Base-by-base conservation (phyloP, 2,329 filamentous ascomycete genomes). In the Ceratocystis albifundus region DNA sequence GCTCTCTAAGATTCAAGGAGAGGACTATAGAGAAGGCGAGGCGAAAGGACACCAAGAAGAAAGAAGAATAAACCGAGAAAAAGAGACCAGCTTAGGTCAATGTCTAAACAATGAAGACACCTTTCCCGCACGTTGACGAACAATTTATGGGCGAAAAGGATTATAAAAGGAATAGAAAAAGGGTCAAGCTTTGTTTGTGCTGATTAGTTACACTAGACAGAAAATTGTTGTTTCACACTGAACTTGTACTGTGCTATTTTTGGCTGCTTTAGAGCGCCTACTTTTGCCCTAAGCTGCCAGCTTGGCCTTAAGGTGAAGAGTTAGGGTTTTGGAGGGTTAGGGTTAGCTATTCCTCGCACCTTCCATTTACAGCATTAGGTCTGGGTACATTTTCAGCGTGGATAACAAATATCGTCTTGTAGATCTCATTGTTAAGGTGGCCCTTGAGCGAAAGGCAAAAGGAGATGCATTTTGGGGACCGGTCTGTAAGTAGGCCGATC, bases 71-170 rank as follows among this genome's bases (percentile, higher is more conserved):
- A 41, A 15, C 36, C 53, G 28, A 22, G 7, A 36, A 41, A 64
- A 53, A 50, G 8, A 36, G 55, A 36, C 25, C 55, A 36, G 55
- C 55, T 36, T 36, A 30, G 25, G 57, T n/a, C 48, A 65, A 65
- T 44, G 36, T n/a, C 12, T 3, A 8, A 46, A 55, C 50, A 67
- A 61, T 61, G 66, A 75, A 78, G 44, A 78, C 74, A 61, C 75
- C 76, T 45, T 74, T 77, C 66, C 74, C 80, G 36, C 62, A 67
- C 44, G 53, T 46, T 17, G 28, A 20, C 50, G 53, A 36, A 44
- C 48, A 41, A 61, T 61, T 30, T 32, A 28, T 46, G 30, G 5
- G n/a, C n/a, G 7, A 36, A 20, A 55, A 59, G 36, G 20, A 65
- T 44, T 20, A 41, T 8, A 25, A 65, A 20, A 59, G 63, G 25